Evolutionary conservation across 352 stramenopile genomes (phyloP).

Genomic region (Thalassiosira sp.): DNA sequence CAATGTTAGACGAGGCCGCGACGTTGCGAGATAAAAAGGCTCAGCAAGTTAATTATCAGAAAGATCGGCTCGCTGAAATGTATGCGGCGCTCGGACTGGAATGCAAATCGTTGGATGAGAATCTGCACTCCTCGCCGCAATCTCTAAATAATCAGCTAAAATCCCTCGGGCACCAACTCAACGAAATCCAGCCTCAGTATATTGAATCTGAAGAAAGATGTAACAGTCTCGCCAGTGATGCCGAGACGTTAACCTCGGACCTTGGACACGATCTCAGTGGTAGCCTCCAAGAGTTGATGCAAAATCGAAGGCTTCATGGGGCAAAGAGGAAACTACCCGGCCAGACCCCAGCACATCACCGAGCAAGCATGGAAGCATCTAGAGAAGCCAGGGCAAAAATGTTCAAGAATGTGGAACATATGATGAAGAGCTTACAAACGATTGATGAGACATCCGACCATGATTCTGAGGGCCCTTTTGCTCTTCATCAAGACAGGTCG

Average conservation of each 20-base stretch:
- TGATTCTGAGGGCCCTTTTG: not conserved
- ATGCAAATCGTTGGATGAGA: not conserved
- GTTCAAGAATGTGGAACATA: slow-evolving; percentile 39
- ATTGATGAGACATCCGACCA: slow-evolving; percentile 18
- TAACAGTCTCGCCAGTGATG: slow-evolving; percentile 21
- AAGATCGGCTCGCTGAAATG: slow-evolving; percentile 48
- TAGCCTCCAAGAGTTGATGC: slow-evolving; percentile 36
- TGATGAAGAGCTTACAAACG: slow-evolving; percentile 32
- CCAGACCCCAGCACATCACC: slow-evolving; percentile 13
- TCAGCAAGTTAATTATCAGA: slow-evolving; percentile 42
- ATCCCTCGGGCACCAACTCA: slow-evolving; percentile 13
- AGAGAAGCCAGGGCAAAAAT: slow-evolving; percentile 39
- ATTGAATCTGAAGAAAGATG: slow-evolving; percentile 12
- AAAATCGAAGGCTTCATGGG: slow-evolving; percentile 2
- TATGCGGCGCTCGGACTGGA: slow-evolving; percentile 39
- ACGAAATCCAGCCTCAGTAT: slow-evolving; percentile 30
- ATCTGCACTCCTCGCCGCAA: slow-evolving; percentile 1
- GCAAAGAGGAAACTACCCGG: slow-evolving; percentile 10
- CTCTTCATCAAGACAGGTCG: not conserved
- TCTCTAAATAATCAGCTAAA: slow-evolving; percentile 28
- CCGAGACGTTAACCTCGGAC: slow-evolving; percentile 17
- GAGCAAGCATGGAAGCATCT: slow-evolving; percentile 22
- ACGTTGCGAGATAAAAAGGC: slow-evolving; percentile 44
- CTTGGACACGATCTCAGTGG: slow-evolving; percentile 22
- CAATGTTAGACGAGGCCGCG: slow-evolving; percentile 54